Evolutionary conservation across 2,329 filamentous ascomycete species (phyloP).

Genomic region (Phaeosphaeriaceae sp.): DNA sequence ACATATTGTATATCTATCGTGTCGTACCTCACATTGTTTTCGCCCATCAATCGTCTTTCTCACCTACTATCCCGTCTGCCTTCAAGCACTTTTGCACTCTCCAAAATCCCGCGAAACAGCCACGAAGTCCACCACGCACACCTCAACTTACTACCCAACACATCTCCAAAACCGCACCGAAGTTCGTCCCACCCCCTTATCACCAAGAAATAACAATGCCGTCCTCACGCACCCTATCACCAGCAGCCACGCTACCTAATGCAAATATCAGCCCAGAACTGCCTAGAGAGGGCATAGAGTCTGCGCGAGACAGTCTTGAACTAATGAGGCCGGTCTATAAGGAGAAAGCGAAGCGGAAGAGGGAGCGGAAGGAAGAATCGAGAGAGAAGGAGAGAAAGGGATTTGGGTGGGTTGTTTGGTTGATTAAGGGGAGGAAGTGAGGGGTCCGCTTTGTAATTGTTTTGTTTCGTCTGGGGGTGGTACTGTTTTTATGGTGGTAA

Average conservation of each 20-base stretch:
- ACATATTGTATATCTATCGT: background rate
- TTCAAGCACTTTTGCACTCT: background rate
- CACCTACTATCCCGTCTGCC: background rate
- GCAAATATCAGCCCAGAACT: background rate
- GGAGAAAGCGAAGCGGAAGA: background rate
- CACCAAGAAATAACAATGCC: too few relatives aligned
- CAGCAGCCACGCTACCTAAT: background rate
- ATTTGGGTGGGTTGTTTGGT: background rate
- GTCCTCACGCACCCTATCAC: too few relatives aligned
- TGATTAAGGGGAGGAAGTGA: background rate
- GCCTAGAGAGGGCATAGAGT: background rate
- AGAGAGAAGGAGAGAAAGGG: background rate
- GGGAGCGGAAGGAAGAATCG: background rate
- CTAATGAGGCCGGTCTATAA: background rate
- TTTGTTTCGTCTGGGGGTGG: too few relatives aligned
- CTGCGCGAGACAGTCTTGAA: background rate
- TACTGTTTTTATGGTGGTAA: too few relatives aligned
- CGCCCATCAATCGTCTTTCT: background rate
- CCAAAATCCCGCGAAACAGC: background rate
- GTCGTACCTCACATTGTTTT: background rate
- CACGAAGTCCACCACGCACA: background rate
- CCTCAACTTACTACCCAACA: background rate
- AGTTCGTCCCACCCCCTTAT: too few relatives aligned
- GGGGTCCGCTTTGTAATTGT: too few relatives aligned
- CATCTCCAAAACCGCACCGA: too few relatives aligned